Evolutionary conservation across 495 filamentous ascomycete species (phyloP).

Genomic region (Schizothecium vesticola): DNA sequence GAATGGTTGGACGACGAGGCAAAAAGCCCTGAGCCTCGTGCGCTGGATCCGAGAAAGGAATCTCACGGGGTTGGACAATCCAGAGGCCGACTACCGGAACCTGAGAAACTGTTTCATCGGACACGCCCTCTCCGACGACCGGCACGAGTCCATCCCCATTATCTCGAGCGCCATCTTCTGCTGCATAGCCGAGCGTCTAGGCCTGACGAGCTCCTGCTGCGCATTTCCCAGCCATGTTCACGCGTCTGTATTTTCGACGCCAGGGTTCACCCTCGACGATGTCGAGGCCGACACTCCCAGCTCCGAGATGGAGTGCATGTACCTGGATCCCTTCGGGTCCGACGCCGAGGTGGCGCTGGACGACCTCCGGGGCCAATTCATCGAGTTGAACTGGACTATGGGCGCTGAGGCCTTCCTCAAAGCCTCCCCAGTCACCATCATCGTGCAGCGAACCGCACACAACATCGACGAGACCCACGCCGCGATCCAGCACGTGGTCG

Average conservation of each 20-base stretch:
- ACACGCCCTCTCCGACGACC: slow-evolving; percentile 60
- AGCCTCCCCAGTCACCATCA: slow-evolving; percentile 54
- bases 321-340: slow-evolving; percentile 76
- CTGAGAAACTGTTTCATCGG: slow-evolving; percentile 84
- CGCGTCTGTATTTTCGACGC: slow-evolving; percentile 58
- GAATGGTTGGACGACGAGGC: slow-evolving; percentile 48
- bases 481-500: slow-evolving; percentile 26
- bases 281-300: slow-evolving; percentile 17
- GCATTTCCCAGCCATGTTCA: slow-evolving; percentile 77
- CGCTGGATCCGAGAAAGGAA: slow-evolving; percentile 59
- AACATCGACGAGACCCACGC: slow-evolving; percentile 62
- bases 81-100: slow-evolving; percentile 62
- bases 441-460: slow-evolving; percentile 69
- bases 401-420: slow-evolving; percentile 54
- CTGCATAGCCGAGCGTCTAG: slow-evolving; percentile 48
- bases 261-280: slow-evolving; percentile 60
- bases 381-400: slow-evolving; percentile 54
- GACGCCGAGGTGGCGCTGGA: slow-evolving; percentile 57
- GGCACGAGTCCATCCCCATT: slow-evolving; percentile 70
- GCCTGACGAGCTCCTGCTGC: slow-evolving; percentile 65
- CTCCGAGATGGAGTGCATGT: slow-evolving; percentile 54
- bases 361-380: slow-evolving; percentile 55
- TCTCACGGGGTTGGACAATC: slow-evolving; percentile 59
- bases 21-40: slow-evolving; percentile 62
- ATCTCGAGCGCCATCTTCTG: slow-evolving; percentile 60